phyloP scores from a whole-genome alignment of 2,329 filamentous ascomycete species.

The Thielaviopsis musarum region DNA sequence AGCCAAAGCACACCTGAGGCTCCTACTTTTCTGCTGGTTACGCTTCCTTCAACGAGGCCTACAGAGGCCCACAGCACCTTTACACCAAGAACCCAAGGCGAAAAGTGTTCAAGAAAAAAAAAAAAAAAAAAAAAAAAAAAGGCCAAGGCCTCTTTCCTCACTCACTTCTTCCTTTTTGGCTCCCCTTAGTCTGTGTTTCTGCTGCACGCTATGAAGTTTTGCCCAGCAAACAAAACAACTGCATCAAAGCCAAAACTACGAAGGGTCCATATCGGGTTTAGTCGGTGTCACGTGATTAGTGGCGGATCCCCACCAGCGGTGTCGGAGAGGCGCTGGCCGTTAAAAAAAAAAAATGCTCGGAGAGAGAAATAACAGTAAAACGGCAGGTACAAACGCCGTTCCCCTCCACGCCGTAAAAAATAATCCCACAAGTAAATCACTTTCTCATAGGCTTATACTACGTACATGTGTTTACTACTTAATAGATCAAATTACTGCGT shows the following conservation, averaged over 20 bases:
- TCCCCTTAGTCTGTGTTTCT: too few relatives aligned
- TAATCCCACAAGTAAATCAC: background rate
- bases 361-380: background rate
- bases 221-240: too few relatives aligned
- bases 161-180: too few relatives aligned
- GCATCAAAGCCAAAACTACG: background rate
- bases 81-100: too few relatives aligned
- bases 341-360: background rate
- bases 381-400: constrained; percentile 5
- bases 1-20: background rate
- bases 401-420: too few relatives aligned
- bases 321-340: constrained; percentile 3
- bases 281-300: constrained; percentile 2
- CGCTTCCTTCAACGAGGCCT: too few relatives aligned
- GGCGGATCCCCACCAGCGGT: background rate
- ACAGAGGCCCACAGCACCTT: too few relatives aligned
- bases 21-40: background rate
- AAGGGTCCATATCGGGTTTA: background rate
- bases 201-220: too few relatives aligned
- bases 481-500: background rate
- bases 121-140: too few relatives aligned
- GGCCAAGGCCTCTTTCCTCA: too few relatives aligned
- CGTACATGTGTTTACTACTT: background rate
- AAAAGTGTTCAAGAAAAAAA: too few relatives aligned
- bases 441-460: background rate